Percentiles rank a stretch among this genome's conserved stretches.
These are phyloP conservation scores for Apiotrichum mycotoxinovorans DNA, from an alignment of 1,284 basidiomycete genomes.

Conservation along the genomic window DNA sequence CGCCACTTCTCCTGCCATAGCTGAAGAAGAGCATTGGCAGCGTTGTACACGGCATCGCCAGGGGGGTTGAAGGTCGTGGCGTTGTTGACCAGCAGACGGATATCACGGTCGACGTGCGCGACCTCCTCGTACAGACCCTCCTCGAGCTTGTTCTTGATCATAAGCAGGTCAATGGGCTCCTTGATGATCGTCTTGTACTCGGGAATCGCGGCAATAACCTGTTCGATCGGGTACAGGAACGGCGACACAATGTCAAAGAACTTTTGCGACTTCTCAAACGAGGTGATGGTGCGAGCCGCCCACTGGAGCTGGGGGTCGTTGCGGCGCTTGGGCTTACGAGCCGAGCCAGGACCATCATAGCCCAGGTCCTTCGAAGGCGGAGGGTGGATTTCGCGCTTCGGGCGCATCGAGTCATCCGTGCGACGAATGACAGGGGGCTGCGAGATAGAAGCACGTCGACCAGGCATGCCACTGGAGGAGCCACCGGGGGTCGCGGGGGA, in stretches of 20 bases:
- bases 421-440: slow-evolving; percentile 47
- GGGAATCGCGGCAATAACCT: slow-evolving; percentile 64
- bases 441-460: slow-evolving; percentile 40
- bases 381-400: slow-evolving; percentile 95
- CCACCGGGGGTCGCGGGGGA: slow-evolving; percentile 25
- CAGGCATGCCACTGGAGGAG: slow-evolving; percentile 10
- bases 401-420: slow-evolving; percentile 62
- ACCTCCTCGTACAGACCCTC: slow-evolving; percentile 69
- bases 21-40: slow-evolving; percentile 73
- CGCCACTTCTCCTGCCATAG: slow-evolving; percentile 91
- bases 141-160: slow-evolving; percentile 79
- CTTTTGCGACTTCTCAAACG: slow-evolving; percentile 72
- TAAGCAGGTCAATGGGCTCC: slow-evolving; percentile 90
- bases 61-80: slow-evolving; percentile 89
- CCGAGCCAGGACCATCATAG: slow-evolving; percentile 60
- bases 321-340: slow-evolving; percentile 55
- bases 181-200: slow-evolving; percentile 84
- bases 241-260: slow-evolving; percentile 70
- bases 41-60: slow-evolving; percentile 78
- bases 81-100: slow-evolving; percentile 90
- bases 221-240: slow-evolving; percentile 90
- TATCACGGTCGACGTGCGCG: slow-evolving; percentile 79
- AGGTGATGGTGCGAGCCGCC: slow-evolving; percentile 64
- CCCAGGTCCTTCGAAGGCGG: slow-evolving; percentile 87
- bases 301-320: slow-evolving; percentile 84